Conservation (phyloP, 1,284 basidiomycete genomes). For the Pulveroboletus sp. region DNA sequence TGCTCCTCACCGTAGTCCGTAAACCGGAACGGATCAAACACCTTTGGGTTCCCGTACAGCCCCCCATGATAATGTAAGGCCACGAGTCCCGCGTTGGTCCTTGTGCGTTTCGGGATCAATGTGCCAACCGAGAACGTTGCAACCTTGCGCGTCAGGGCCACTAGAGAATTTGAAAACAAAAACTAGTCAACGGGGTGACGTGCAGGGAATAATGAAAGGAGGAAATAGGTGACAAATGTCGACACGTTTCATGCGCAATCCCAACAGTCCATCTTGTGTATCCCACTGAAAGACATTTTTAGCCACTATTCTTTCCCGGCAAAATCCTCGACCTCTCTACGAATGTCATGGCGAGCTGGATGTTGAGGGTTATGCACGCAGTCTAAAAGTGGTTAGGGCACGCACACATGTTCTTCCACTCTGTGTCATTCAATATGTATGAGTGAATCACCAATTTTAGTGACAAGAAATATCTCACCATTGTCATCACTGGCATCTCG, state of each 20-base stretch:
- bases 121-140: constrained; percentile 44
- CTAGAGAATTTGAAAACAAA: constrained; percentile 25
- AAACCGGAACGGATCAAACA: constrained; percentile 39
- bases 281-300: constrained; percentile 41
- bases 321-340: constrained; percentile 45
- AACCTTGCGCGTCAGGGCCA: constrained; percentile 34
- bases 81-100: constrained; percentile 25
- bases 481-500: constrained; percentile 21
- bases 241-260: constrained; percentile 36
- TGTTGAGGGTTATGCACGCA: constrained; percentile 38
- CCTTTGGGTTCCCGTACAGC: constrained; percentile 26
- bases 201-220: too few relatives aligned
- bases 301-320: constrained; percentile 46
- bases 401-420: constrained; percentile 33
- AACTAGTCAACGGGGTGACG: too few relatives aligned
- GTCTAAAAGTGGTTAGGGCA: constrained; percentile 26
- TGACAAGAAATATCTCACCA: constrained; percentile 17
- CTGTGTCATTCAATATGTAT: not conserved
- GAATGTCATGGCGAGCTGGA: constrained; percentile 40
- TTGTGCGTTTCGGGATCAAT: constrained; percentile 38
- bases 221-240: too few relatives aligned
- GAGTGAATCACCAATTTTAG: not conserved
- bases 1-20: constrained; percentile 10
- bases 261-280: constrained; percentile 49
- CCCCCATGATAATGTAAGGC: constrained; percentile 29